phyloP scores from a whole-genome alignment of 768 basidiomycete species.

The Pulveroboletus ravenelii region DNA sequence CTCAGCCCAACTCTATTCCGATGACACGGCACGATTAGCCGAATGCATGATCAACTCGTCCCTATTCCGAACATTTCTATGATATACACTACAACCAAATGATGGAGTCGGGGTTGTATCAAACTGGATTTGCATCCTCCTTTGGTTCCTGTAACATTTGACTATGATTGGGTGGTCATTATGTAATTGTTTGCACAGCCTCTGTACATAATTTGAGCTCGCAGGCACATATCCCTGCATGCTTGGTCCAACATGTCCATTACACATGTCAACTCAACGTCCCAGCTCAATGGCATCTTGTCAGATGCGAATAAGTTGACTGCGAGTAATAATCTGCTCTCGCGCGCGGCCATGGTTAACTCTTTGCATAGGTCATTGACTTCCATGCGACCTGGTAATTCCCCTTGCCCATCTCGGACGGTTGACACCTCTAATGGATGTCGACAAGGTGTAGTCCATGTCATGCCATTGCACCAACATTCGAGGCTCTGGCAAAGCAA shows the following conservation, averaged over 20 bases:
- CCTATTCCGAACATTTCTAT: not conserved
- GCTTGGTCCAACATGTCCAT: conserved; percentile 43
- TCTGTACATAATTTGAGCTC: no score
- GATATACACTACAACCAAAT: not conserved
- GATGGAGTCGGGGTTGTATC: conserved; percentile 3
- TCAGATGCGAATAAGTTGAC: conserved; percentile 60
- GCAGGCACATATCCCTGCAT: not conserved
- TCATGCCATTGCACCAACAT: conserved; percentile 75
- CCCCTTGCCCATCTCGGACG: not conserved
- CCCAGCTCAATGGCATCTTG: conserved; percentile 58
- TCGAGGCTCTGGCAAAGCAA: conserved; percentile 63
- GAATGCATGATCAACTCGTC: not conserved
- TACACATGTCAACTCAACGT: conserved; percentile 56
- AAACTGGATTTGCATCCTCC: not conserved
- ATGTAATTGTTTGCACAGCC: no score
- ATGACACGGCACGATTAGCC: conserved; percentile 5
- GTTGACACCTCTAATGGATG: conserved; percentile 6
- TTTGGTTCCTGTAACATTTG: not conserved
- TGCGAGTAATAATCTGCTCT: conserved; percentile 33
- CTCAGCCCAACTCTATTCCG: not conserved
- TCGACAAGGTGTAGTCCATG: conserved; percentile 77
- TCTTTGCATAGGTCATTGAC: conserved; percentile 64
- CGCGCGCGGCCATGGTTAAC: not conserved
- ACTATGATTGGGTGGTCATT: no score
- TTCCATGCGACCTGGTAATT: conserved; percentile 79